Conservation (phyloP, 2,329 filamentous ascomycete species). For the Sporothrix pseudoabietina region DNA sequence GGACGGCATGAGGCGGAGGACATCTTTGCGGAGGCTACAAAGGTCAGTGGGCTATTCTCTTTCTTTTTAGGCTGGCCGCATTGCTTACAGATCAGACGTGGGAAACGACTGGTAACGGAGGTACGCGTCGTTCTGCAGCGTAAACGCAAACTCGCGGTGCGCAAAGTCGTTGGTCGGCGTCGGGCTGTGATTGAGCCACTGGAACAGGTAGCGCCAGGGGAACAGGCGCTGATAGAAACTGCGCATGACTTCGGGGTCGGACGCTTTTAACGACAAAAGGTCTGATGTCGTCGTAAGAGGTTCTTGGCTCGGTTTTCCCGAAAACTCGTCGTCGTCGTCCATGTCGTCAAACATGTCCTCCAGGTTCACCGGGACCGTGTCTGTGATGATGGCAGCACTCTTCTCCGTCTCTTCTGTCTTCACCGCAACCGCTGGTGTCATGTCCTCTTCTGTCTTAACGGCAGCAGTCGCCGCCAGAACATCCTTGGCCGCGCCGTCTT, state of each 20-base stretch:
- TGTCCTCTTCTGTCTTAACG: background rate
- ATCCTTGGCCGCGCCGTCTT: conserved; percentile 6
- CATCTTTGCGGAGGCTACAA: conserved; percentile 79
- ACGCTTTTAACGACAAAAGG: conserved; percentile 50
- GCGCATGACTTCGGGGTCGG: conserved; percentile 79
- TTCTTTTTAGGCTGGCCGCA: background rate
- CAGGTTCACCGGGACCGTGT: conserved; percentile 54
- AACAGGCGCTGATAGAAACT: conserved; percentile 96
- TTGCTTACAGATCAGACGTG: conserved; percentile 54
- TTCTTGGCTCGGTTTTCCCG: conserved; percentile 40
- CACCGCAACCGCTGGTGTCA: background rate
- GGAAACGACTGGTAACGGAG: conserved; percentile 79
- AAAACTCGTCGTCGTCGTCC: conserved; percentile 62
- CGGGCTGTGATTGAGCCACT: conserved; percentile 95
- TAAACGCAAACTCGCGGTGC: conserved; percentile 95
- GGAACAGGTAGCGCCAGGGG: conserved; percentile 90
- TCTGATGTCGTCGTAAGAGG: background rate
- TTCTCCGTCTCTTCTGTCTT: conserved; percentile 25
- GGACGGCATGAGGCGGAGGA: conserved; percentile 81
- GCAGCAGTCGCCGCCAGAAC: conserved; percentile 1
- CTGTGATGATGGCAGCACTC: conserved; percentile 29
- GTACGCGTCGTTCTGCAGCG: conserved; percentile 88
- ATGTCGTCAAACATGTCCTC: conserved; percentile 61
- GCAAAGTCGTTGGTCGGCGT: conserved; percentile 84
- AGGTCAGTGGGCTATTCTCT: background rate